Base-by-base conservation (phyloP, 176 grass and related monocot species). In the Carex littledalei region DNA sequence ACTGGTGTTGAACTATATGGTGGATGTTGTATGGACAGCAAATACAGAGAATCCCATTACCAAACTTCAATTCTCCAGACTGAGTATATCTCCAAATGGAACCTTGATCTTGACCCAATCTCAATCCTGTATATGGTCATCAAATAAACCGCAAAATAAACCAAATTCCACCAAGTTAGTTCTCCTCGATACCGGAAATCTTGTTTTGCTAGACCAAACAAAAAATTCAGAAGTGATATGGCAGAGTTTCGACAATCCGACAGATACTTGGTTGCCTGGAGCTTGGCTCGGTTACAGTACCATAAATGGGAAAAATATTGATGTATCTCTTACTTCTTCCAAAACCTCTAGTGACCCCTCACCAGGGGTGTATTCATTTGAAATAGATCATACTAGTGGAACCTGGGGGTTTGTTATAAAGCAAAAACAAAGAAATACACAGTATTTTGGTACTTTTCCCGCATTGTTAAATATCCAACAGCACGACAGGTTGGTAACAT, bases 171-270 rank as follows among this genome's bases (percentile, higher is more conserved):
- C 60, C 8, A 81, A 78, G 5, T 61, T 85, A n/a, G 71, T 80
- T 34, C 69, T 84, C 3, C 84, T 84, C 43, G 79, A 89, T 39
- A 84, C 32, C 26, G 80, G 85, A 37, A 90, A 90, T 72, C 86
- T 90, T 70, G 85, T 87, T 12, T 66, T 90, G 57, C 50, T 59
- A 52, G 84, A 82, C 31, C 45, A 0, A 1, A 21, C 6, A 20
- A 80, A 84, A 60, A 32, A 59, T 17, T 74, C 29, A 26, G n/a
- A 54, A 41, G 75, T 83, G 6, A 17, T 41, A 34, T 88, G 88
- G 89, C 86, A 91, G 69, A 91, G 89, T 81, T 88, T 90, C 22
- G 86, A 88, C 43, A 16, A 88, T 58, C 89, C 85, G 6, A 75
- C 86, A 1, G 59, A 88, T 63, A 54, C 68, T 20, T 16, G 84